Evolutionary conservation across 2,329 filamentous ascomycete species (phyloP).

Genomic region (Sordariomycetes sp.): DNA sequence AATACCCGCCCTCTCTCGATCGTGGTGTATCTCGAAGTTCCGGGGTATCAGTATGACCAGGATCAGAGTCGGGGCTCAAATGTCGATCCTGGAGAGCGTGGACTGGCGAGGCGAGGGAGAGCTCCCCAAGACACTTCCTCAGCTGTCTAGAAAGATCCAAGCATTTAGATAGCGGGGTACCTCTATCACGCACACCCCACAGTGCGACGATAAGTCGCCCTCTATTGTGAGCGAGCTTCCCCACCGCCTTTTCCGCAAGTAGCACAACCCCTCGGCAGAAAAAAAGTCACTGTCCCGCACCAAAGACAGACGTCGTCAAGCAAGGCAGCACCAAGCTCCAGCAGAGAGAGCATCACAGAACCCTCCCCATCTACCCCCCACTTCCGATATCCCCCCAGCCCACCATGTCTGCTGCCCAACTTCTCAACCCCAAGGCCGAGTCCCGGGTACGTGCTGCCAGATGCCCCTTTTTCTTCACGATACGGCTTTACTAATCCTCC

Average conservation of each 20-base stretch:
- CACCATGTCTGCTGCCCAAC: slow-evolving; percentile 88
- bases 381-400: slow-evolving; percentile 6
- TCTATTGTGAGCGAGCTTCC: neutral
- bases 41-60: neutral
- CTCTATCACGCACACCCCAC: neutral
- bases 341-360: neutral
- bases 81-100: neutral
- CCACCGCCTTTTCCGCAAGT: slow-evolving; percentile 1
- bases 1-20: neutral
- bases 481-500: neutral
- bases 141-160: neutral
- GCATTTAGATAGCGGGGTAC: neutral
- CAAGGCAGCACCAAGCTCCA: slow-evolving; percentile 2
- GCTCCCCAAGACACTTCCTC: neutral
- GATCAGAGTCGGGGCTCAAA: neutral
- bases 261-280: neutral
- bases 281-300: slow-evolving; percentile 6
- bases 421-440: slow-evolving; percentile 98
- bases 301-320: neutral
- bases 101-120: neutral
- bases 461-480: slow-evolving; percentile 7
- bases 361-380: neutral
- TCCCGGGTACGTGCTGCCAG: slow-evolving; percentile 57
- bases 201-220: neutral
- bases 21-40: neutral